Conservation (phyloP, 768 basidiomycete genomes). For the Hericium rajendrae region DNA sequence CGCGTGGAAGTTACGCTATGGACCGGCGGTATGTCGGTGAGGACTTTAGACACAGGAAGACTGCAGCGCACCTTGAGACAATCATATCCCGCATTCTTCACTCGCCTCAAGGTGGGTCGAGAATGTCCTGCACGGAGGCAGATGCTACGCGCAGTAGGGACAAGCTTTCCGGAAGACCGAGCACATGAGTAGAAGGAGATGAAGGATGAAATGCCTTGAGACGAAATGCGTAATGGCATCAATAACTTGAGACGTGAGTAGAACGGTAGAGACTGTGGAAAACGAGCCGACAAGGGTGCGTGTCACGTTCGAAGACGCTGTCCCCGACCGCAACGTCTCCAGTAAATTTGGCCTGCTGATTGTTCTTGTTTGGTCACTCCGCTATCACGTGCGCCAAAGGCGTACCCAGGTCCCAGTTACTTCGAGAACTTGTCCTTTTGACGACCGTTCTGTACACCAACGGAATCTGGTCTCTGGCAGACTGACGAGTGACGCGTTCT, state of each 20-base stretch:
- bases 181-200: conserved; percentile 47
- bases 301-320: neutral
- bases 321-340: neutral
- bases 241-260: conserved; percentile 4
- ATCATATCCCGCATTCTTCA: conserved; percentile 1
- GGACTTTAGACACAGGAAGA: conserved; percentile 1
- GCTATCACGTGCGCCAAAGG: neutral
- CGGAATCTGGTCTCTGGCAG: no score
- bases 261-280: neutral
- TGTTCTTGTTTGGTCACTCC: neutral
- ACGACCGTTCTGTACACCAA: no score
- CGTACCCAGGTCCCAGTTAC: neutral
- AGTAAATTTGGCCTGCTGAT: neutral
- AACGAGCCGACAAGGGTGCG: neutral
- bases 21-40: conserved; percentile 2
- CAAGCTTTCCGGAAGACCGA: conserved; percentile 19
- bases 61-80: conserved; percentile 7
- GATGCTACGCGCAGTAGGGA: conserved; percentile 1
- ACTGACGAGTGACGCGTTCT: no score
- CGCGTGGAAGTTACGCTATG: conserved; percentile 69
- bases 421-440: no score
- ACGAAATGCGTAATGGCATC: conserved; percentile 42
- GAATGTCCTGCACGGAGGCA: neutral
- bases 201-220: conserved; percentile 17
- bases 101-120: neutral